Conservation (phyloP, 2,329 filamentous ascomycete genomes). For the Verticillium nubilum region DNA sequence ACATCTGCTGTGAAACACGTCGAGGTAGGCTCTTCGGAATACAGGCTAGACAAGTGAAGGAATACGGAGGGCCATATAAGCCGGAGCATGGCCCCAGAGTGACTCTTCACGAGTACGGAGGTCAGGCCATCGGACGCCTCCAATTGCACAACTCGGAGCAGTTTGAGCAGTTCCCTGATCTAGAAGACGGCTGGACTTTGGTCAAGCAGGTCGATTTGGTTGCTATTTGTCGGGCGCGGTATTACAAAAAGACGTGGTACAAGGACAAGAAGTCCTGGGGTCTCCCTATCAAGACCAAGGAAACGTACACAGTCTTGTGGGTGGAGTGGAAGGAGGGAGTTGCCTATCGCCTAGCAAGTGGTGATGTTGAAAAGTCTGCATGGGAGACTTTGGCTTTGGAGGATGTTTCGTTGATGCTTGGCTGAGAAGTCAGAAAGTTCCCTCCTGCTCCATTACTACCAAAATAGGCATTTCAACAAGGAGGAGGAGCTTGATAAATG, state of each 20-base stretch:
- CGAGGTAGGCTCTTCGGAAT: too few relatives aligned
- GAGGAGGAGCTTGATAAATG: too few relatives aligned
- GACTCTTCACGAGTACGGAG: not conserved
- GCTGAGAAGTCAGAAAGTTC: not conserved
- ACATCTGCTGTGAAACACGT: not conserved
- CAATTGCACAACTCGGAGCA: not conserved
- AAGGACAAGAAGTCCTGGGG: not conserved
- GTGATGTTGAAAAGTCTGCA: not conserved
- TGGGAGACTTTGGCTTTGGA: not conserved
- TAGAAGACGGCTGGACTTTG: not conserved
- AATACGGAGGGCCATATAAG: too few relatives aligned
- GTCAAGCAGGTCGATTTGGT: not conserved
- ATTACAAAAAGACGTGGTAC: not conserved
- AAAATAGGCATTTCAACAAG: too few relatives aligned
- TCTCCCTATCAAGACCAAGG: too few relatives aligned
- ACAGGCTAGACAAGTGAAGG: too few relatives aligned
- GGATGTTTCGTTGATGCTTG: not conserved
- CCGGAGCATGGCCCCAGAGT: too few relatives aligned
- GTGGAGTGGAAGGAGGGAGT: not conserved
- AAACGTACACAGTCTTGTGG: not conserved
- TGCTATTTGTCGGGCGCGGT: not conserved
- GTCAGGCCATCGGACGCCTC: not conserved
- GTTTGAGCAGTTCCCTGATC: not conserved
- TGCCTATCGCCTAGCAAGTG: not conserved
- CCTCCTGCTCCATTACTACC: too few relatives aligned